phyloP scores from a whole-genome alignment of 176 grass and related monocot species.

The Urochloa ruziziensis region DNA sequence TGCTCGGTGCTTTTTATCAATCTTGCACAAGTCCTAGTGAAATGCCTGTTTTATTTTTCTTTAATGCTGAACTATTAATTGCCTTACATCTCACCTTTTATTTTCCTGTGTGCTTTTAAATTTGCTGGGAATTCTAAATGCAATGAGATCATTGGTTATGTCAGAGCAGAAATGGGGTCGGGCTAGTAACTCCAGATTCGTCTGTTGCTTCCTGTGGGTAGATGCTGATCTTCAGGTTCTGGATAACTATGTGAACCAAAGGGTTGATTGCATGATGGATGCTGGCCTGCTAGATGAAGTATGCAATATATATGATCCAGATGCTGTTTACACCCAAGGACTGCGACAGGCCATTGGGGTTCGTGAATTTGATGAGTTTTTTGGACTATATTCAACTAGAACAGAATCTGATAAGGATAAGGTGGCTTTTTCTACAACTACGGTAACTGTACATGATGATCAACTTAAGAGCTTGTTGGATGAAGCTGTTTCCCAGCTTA shows the following conservation, averaged over 20 bases:
- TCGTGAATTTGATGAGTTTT: constrained; percentile 84
- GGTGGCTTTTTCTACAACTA: background rate
- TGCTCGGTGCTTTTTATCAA: too few species aligned
- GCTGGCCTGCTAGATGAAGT: constrained; percentile 77
- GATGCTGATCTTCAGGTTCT: constrained; percentile 73
- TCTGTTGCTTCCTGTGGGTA: constrained; percentile 92
- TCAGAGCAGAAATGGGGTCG: constrained; percentile 33
- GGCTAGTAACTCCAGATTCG: constrained; percentile 58
- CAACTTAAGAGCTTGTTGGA: constrained; percentile 60
- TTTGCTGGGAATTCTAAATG: too few species aligned
- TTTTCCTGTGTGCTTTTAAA: too few species aligned
- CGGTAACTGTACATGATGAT: constrained; percentile 31
- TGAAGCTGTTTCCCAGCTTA: constrained; percentile 71
- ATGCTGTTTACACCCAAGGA: constrained; percentile 77
- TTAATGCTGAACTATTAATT: too few species aligned
- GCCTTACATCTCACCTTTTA: too few species aligned
- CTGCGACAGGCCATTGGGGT: constrained; percentile 84
- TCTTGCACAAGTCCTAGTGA: too few species aligned
- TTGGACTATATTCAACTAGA: constrained; percentile 49
- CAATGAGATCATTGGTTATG: too few species aligned
- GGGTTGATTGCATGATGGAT: constrained; percentile 85
- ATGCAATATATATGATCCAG: constrained; percentile 56
- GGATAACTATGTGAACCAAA: constrained; percentile 71
- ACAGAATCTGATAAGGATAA: constrained; percentile 26
- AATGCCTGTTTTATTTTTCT: background rate